Evolutionary conservation across 2,329 filamentous ascomycete genomes (phyloP), one percentile per base, ranked within the genome.

Genomic region (Apiospora kogelbergensis): DNA sequence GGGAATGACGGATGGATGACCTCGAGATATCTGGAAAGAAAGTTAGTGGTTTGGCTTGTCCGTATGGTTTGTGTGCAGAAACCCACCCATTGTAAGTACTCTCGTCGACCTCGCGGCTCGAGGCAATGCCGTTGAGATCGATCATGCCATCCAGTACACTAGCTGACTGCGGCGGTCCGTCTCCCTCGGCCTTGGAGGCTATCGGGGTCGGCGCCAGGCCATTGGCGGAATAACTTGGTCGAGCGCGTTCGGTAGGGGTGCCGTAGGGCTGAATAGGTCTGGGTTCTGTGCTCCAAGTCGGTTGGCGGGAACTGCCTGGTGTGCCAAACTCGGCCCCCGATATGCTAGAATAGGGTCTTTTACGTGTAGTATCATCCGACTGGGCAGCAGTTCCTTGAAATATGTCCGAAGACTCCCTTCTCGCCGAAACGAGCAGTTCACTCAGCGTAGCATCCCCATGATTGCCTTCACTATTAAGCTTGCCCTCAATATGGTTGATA

Each of bases 401-500:
- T 13, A 85, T 82, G 67, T 89, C 87, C 42, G 85, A 84, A 1
- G 80, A 80, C 6, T 79, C 77, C 63, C 80, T 78, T 41, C 80
- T 77, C 2, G 73, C 71, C 5, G 75, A 71, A 20, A 74, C 75
- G 4, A 81, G 75, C 22, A 81, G 72, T 37, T 86, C 84, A 22
- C 71, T 72, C n/a, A 86, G 79, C n/a, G 81, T 79, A 67, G 84
- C 83, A 67, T 83, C 80, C 26, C 33, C 30, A 46, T 46, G 33
- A 69, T 80, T 75, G 48, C 75, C 81, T 70, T 88, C 85, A 10
- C 82, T 84, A 48, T 86, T 87, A 69, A 96, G 89, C 76, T 93
- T 92, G 72, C 91, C 92, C 78, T 97, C 94, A 63, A 97, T 90
- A 57, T 88, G 91, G 74, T 95, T 90, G 70, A 97, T 89, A 33